Evolutionary conservation across 306 rosid species (phyloP).

Genomic region (Lotus japonicus): DNA sequence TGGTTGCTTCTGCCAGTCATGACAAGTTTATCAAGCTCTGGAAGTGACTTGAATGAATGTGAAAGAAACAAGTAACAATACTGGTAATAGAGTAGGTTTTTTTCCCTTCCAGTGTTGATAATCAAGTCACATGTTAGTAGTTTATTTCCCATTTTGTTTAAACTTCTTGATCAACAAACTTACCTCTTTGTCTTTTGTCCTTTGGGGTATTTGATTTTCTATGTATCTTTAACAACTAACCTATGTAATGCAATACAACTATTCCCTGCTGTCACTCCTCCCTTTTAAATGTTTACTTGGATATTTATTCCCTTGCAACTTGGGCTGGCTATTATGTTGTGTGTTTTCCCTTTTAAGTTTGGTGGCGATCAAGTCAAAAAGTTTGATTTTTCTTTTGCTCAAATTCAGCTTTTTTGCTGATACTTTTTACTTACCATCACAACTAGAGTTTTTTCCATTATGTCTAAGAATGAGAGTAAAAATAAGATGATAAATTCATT

Average conservation of each 20-base stretch:
- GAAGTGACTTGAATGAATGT: conserved; percentile 28
- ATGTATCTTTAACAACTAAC: conserved; percentile 16
- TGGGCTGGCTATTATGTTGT: too few relatives aligned
- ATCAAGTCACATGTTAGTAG: conserved; percentile 12
- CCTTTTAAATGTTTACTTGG: background rate
- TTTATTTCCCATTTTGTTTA: background rate
- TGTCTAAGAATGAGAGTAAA: too few relatives aligned
- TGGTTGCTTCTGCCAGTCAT: conserved; percentile 91
- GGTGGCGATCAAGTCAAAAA: too few relatives aligned
- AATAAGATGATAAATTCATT: too few relatives aligned
- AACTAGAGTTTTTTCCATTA: too few relatives aligned
- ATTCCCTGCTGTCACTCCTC: background rate
- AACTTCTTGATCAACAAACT: conserved; percentile 10
- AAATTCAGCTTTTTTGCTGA: too few relatives aligned
- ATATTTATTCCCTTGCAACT: too few relatives aligned
- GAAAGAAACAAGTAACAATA: conserved; percentile 1
- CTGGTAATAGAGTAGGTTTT: conserved; percentile 24
- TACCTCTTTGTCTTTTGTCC: background rate
- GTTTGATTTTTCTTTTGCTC: too few relatives aligned
- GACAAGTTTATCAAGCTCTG: conserved; percentile 86
- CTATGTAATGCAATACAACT: conserved; percentile 9
- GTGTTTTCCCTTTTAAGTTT: too few relatives aligned
- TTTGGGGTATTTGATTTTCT: too few relatives aligned
- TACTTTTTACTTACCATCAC: too few relatives aligned
- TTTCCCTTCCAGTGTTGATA: background rate